These are phyloP conservation scores for Talaromyces rugulosus DNA, from an alignment of 2,329 filamentous ascomycete genomes.

Conservation along the genomic window DNA sequence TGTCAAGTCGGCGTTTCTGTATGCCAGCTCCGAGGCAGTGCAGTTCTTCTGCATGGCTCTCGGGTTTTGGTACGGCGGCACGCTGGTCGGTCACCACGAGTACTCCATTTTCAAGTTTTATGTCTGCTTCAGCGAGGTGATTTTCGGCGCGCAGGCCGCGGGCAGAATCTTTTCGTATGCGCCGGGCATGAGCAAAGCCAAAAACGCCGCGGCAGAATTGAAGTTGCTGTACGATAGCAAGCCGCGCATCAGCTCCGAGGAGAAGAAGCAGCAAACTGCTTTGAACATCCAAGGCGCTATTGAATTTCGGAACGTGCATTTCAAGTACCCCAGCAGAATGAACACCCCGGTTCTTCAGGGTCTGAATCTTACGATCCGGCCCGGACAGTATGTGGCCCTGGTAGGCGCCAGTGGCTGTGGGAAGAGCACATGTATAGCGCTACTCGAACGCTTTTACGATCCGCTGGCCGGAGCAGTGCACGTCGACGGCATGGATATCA, in stretches of 20 bases:
- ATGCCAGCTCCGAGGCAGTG: slow-evolving; percentile 78
- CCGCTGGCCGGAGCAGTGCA: slow-evolving; percentile 58
- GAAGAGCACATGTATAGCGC: slow-evolving; percentile 62
- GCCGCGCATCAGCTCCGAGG: slow-evolving; percentile 28
- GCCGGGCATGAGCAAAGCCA: slow-evolving; percentile 89
- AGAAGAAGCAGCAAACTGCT: not conserved
- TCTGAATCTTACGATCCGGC: slow-evolving; percentile 28
- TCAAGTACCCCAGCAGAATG: slow-evolving; percentile 24
- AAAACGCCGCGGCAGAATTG: slow-evolving; percentile 73
- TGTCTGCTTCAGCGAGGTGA: slow-evolving; percentile 78
- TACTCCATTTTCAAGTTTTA: slow-evolving; percentile 87
- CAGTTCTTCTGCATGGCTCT: slow-evolving; percentile 80
- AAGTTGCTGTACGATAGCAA: slow-evolving; percentile 52
- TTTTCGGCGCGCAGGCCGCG: slow-evolving; percentile 89
- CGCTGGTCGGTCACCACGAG: slow-evolving; percentile 64
- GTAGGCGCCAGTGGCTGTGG: slow-evolving; percentile 54
- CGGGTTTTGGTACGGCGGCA: slow-evolving; percentile 90
- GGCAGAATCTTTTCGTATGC: slow-evolving; percentile 86
- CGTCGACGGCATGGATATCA: slow-evolving; percentile 59
- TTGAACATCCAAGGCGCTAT: slow-evolving; percentile 6
- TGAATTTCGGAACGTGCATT: slow-evolving; percentile 42
- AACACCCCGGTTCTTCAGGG: slow-evolving; percentile 16
- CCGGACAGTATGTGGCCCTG: slow-evolving; percentile 50
- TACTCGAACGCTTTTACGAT: slow-evolving; percentile 63
- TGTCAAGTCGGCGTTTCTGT: slow-evolving; percentile 70